These are phyloP conservation scores for Fusarium citri DNA, from an alignment of 2,329 filamentous ascomycete genomes.

Conservation along the genomic window DNA sequence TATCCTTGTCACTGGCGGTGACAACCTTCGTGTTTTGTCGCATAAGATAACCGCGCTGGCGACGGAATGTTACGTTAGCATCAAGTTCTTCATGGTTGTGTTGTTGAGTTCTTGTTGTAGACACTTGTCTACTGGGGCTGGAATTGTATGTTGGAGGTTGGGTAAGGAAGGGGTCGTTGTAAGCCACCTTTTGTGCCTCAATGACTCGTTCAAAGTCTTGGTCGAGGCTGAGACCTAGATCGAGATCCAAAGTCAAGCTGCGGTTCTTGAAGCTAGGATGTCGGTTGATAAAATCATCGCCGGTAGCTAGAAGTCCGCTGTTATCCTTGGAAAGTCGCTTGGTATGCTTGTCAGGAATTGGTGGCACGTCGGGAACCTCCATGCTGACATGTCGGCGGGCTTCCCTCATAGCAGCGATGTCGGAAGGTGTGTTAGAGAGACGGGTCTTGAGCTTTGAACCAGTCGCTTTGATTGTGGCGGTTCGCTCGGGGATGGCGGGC, in stretches of 20 bases:
- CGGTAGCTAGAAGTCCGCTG: conserved; percentile 51
- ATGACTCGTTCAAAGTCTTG: conserved; percentile 95
- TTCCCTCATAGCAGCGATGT: conserved; percentile 86
- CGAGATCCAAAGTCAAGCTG: conserved; percentile 84
- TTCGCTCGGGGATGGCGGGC: conserved; percentile 78
- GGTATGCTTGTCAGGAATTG: conserved; percentile 71
- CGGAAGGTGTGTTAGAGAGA: conserved; percentile 86
- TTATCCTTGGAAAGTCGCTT: conserved; percentile 65
- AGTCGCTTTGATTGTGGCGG: conserved; percentile 89
- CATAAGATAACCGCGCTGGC: conserved; percentile 98
- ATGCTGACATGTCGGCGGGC: conserved; percentile 86
- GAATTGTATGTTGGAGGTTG: conserved; percentile 38
- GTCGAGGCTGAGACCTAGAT: conserved; percentile 87
- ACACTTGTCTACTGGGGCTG: conserved; percentile 60
- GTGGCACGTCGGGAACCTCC: conserved; percentile 70
- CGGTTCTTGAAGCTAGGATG: conserved; percentile 82
- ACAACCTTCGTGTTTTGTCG: conserved; percentile 98
- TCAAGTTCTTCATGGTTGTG: conserved; percentile 46
- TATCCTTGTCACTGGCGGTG: conserved; percentile 83
- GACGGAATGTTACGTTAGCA: conserved; percentile 72
- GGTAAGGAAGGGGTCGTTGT: conserved; percentile 37
- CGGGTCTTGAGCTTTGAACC: conserved; percentile 90
- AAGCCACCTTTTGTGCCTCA: conserved; percentile 90
- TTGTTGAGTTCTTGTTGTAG: conserved; percentile 43
- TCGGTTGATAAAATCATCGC: conserved; percentile 64